Base-by-base conservation (phyloP, 192 early-diverging fungal species). In the Backusella macrospora region DNA sequence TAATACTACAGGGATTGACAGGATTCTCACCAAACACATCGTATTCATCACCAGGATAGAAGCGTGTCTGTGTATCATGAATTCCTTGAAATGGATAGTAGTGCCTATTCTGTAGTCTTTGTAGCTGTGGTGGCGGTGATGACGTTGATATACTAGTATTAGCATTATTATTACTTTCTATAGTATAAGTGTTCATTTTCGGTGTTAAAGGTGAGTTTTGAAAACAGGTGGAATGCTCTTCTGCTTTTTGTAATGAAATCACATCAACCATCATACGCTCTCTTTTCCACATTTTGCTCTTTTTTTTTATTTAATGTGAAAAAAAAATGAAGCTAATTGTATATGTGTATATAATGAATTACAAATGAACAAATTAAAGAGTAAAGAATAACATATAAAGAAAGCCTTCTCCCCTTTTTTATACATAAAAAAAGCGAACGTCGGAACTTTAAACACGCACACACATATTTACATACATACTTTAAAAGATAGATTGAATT, bases 201-300 rank as follows among this genome's bases (percentile, higher is more conserved):
- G 52, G 52, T 13, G 26, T 59, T 9, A 59, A 23, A 12, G 18
- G 52, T 13, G 52, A 59, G 18, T 23, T 23, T 55, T 55, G 49
- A 21, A 55, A 55, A 15, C 4, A 49, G 48, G 52, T 18, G 13
- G 21, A 6, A 4, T 59, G 45, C 14, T 46, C 52, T 59, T 66
- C 40, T 43, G 65, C 16, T 42, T 66, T 66, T 42, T 66, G 65
- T 66, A 66, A 12, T 18, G 65, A 43, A 38, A 66, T 66, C 7
- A 66, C 65, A 66, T 66, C 65, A n/a, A 66, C 65, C 65, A 66
- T 66, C 65, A 66, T 66, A 18, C 65, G 37, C 18, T 66, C 65
- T 66, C 65, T n/a, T 42, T 66, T 66, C 65, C 65, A 66, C 65
- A 66, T 66, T 18, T 59, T 21, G 16, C 9, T 43, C 1, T 65